A percentile compares a stretch with the other conserved stretches of the same genome.
phyloP scores from a whole-genome alignment of 768 basidiomycete genomes.

The Cubamyces lactineus region DNA sequence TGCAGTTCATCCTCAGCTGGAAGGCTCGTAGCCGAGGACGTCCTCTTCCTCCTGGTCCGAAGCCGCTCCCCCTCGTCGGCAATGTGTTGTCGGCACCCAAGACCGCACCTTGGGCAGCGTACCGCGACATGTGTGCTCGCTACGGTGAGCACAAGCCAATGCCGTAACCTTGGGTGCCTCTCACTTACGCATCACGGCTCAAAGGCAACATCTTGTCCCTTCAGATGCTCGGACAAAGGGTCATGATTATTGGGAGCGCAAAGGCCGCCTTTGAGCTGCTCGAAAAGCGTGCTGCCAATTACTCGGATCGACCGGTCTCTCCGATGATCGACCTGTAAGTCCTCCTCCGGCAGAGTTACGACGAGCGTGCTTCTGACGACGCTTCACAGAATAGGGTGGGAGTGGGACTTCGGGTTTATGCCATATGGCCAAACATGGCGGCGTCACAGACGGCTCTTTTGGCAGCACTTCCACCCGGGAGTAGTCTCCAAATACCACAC shows the following conservation, averaged over 20 bases:
- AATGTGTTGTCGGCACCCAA: slow-evolving; percentile 27
- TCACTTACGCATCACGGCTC: neutral
- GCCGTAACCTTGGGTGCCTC: neutral
- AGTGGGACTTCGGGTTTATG: slow-evolving; percentile 44
- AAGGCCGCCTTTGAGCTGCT: slow-evolving; percentile 43
- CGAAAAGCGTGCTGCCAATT: slow-evolving; percentile 44
- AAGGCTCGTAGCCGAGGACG: slow-evolving; percentile 12
- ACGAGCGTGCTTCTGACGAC: neutral
- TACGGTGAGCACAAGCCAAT: neutral
- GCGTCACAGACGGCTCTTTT: slow-evolving; percentile 44
- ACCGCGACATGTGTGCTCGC: slow-evolving; percentile 9
- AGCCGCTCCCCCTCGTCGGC: slow-evolving; percentile 27
- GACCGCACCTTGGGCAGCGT: slow-evolving; percentile 21
- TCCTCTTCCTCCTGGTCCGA: slow-evolving; percentile 30
- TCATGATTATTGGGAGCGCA: slow-evolving; percentile 43
- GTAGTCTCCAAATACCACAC: slow-evolving; percentile 38
- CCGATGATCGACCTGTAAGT: slow-evolving; percentile 21
- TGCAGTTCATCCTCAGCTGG: neutral
- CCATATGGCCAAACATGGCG: slow-evolving; percentile 47
- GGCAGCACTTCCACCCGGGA: slow-evolving; percentile 43
- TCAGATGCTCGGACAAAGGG: slow-evolving; percentile 24
- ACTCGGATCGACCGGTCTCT: slow-evolving; percentile 38
- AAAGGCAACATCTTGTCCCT: slow-evolving; percentile 13
- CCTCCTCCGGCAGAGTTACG: slow-evolving; percentile 2
- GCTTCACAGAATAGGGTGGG: slow-evolving; percentile 39